A percentile compares a stretch with the other conserved stretches of the same genome.
Evolutionary conservation across 176 grass and related monocot species (phyloP).

Genomic region (Rhynchospora breviuscula): DNA sequence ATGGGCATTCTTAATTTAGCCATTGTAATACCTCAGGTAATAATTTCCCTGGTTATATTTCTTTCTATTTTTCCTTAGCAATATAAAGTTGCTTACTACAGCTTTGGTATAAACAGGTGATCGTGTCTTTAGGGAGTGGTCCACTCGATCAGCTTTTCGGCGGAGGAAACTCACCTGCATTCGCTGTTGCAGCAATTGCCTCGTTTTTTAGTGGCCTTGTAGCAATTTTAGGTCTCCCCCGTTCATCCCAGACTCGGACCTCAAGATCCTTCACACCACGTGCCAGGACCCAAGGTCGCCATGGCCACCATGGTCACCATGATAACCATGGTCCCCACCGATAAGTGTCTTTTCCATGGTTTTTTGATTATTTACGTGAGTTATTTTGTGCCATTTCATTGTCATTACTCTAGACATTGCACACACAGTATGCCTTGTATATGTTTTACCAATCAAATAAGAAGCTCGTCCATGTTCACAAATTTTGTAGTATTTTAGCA

Average conservation of each 20-base stretch:
- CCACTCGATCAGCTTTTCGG: conserved; percentile 80
- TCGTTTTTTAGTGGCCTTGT: conserved; percentile 67
- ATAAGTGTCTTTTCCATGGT: conserved; percentile 20
- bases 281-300: conserved; percentile 36
- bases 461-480: background rate
- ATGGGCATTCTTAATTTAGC: conserved; percentile 98
- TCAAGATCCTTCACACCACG: conserved; percentile 23
- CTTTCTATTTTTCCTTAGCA: background rate
- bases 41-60: conserved; percentile 17
- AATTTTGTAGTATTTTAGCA: conserved; percentile 25
- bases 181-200: conserved; percentile 56
- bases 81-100: conserved; percentile 3
- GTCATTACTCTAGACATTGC: conserved; percentile 18
- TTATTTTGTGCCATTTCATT: conserved; percentile 39
- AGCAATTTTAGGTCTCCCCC: conserved; percentile 75
- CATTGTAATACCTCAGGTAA: conserved; percentile 92
- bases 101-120: conserved; percentile 39
- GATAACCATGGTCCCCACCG: conserved; percentile 14
- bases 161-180: conserved; percentile 71
- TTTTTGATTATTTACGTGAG: conserved; percentile 22
- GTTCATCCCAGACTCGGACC: conserved; percentile 18
- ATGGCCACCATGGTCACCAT: conserved; percentile 2
- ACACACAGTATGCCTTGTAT: conserved; percentile 12
- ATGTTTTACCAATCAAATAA: conserved; percentile 21
- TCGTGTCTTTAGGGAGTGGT: conserved; percentile 73